phyloP scores from a whole-genome alignment of 139 green algal genomes.

The Desmodesmus armatus region DNA sequence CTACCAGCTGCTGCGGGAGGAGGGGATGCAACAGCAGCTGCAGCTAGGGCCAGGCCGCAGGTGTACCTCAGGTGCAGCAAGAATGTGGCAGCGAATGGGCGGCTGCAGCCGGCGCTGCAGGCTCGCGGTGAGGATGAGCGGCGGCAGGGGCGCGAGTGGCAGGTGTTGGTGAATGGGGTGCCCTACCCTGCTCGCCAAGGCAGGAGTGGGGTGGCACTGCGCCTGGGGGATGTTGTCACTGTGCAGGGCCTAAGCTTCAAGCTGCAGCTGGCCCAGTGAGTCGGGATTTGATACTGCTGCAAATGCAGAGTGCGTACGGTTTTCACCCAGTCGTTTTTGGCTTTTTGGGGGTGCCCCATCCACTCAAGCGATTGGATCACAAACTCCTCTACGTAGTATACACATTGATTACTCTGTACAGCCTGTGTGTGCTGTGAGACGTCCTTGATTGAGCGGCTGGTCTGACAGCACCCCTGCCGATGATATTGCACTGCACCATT shows the following conservation, averaged over 20 bases:
- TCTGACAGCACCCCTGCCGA: too few species aligned
- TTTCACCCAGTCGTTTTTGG: too few species aligned
- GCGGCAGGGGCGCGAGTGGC: background rate
- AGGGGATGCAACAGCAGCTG: background rate
- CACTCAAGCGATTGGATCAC: too few species aligned
- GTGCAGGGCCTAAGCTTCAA: slow-evolving; percentile 18
- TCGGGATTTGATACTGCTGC: too few species aligned
- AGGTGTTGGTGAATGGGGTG: slow-evolving; percentile 10
- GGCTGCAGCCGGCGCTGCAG: slow-evolving; percentile 11
- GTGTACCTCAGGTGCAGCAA: slow-evolving; percentile 18
- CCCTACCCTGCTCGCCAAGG: background rate
- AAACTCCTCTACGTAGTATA: too few species aligned
- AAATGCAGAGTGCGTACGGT: too few species aligned
- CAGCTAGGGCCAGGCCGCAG: background rate
- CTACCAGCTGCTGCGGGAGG: background rate
- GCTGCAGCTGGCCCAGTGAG: background rate
- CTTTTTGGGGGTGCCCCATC: too few species aligned
- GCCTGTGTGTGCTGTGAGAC: too few species aligned
- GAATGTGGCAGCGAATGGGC: background rate
- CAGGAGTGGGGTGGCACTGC: background rate
- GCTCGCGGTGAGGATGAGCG: background rate
- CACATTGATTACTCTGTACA: too few species aligned
- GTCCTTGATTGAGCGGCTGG: too few species aligned
- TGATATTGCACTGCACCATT: too few species aligned
- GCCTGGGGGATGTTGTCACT: slow-evolving; percentile 1